These are phyloP conservation scores for Nemania abortiva DNA, from an alignment of 2,329 filamentous ascomycete species.

Conservation along the genomic window DNA sequence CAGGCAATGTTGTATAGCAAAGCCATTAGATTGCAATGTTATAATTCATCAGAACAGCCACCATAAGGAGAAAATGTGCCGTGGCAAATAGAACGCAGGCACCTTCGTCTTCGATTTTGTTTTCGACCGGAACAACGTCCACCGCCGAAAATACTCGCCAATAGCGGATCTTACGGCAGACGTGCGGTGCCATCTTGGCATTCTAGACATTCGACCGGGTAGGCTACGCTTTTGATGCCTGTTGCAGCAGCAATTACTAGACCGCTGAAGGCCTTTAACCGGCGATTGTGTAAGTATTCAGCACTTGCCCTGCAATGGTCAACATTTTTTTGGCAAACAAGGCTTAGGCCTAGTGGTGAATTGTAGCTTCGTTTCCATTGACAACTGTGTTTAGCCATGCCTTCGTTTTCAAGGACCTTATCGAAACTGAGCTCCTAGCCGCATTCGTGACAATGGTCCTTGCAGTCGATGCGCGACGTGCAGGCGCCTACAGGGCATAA, in stretches of 20 bases:
- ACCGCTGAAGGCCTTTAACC: background rate
- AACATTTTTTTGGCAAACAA: background rate
- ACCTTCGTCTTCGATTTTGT: background rate
- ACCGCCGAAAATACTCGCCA: background rate
- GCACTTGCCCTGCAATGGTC: background rate
- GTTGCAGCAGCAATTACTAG: background rate
- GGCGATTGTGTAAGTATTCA: background rate
- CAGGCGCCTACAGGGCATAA: background rate
- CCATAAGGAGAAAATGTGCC: background rate
- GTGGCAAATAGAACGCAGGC: background rate
- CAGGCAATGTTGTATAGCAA: background rate
- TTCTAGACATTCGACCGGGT: background rate
- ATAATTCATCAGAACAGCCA: background rate
- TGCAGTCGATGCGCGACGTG: background rate
- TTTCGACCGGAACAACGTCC: background rate
- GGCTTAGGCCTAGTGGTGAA: too few relatives aligned
- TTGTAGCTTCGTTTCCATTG: conserved; percentile 4
- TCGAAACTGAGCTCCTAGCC: conserved; percentile 23
- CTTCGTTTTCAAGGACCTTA: background rate
- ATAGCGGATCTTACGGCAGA: too few relatives aligned
- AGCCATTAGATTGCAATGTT: background rate
- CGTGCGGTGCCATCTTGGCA: background rate
- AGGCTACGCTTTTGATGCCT: background rate
- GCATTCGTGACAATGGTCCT: conserved; percentile 9
- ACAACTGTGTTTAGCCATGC: conserved; percentile 3